Evolutionary conservation across 768 basidiomycete species (phyloP).

Genomic region (Coprinellus aureogranulatus): DNA sequence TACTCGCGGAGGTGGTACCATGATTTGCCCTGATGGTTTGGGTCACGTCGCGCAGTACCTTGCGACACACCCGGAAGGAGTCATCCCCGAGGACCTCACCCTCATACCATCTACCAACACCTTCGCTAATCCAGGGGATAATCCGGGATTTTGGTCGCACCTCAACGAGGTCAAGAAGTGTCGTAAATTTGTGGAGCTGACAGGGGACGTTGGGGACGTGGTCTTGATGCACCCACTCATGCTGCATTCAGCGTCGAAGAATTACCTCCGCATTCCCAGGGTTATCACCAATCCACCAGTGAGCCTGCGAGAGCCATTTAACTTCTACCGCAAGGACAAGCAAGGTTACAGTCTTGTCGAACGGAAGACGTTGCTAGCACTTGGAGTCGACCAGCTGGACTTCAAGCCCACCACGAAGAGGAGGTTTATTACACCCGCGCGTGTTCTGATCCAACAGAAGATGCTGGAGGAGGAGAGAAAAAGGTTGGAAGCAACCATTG

Average conservation of each 20-base stretch:
- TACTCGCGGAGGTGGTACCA: slow-evolving; percentile 55
- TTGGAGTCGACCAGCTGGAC: slow-evolving; percentile 46
- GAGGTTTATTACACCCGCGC: slow-evolving; percentile 43
- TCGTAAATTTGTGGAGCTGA: slow-evolving; percentile 50
- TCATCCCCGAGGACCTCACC: slow-evolving; percentile 41
- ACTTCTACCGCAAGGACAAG: slow-evolving; percentile 42
- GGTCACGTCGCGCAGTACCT: slow-evolving; percentile 48
- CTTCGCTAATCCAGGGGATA: slow-evolving; percentile 30
- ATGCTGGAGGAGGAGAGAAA: slow-evolving; percentile 49
- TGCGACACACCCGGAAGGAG: slow-evolving; percentile 51
- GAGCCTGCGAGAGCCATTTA: slow-evolving; percentile 51
- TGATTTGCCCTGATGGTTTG: slow-evolving; percentile 58
- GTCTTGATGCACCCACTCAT: slow-evolving; percentile 63
- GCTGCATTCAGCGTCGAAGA: slow-evolving; percentile 63
- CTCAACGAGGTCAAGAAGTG: slow-evolving; percentile 41
- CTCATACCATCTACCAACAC: slow-evolving; percentile 47
- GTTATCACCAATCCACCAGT: slow-evolving; percentile 70
- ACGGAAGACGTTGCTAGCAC: slow-evolving; percentile 52
- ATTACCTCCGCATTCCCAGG: slow-evolving; percentile 52
- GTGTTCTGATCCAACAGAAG: slow-evolving; percentile 43
- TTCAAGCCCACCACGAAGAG: slow-evolving; percentile 49
- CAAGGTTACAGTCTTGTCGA: slow-evolving; percentile 58
- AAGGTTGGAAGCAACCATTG: slow-evolving; percentile 27
- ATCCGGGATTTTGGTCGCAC: slow-evolving; percentile 46
- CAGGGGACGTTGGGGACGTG: slow-evolving; percentile 62